Conservation (phyloP, 2,329 filamentous ascomycete species). For the Pseudogymnoascus sp. region DNA sequence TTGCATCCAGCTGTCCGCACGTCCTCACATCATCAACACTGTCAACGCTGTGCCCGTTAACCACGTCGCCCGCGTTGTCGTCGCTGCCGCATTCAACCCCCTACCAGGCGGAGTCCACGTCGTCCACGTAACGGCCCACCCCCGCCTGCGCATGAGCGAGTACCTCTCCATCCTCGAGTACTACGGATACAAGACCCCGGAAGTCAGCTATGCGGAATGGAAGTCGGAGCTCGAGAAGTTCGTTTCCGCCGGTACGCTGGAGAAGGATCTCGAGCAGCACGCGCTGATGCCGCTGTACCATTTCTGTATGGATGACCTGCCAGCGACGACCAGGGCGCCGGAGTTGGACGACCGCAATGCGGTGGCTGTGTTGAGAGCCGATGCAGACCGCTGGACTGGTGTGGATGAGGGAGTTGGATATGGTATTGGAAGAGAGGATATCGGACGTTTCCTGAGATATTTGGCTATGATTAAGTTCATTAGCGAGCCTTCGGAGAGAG, state of each 20-base stretch:
- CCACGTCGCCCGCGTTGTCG: constrained; percentile 74
- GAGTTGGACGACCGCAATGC: constrained; percentile 63
- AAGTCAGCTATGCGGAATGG: constrained; percentile 63
- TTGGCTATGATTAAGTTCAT: constrained; percentile 19
- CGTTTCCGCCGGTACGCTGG: constrained; percentile 43
- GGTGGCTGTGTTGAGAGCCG: constrained; percentile 52
- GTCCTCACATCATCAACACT: constrained; percentile 75
- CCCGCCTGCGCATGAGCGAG: constrained; percentile 68
- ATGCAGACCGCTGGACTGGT: constrained; percentile 35
- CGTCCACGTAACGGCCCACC: constrained; percentile 72
- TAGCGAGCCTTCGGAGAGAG: constrained; percentile 12
- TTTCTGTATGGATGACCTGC: constrained; percentile 60
- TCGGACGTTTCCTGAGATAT: constrained; percentile 19
- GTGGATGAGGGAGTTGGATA: constrained; percentile 18
- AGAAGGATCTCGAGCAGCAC: constrained; percentile 46
- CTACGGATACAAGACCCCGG: constrained; percentile 65
- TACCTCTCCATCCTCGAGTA: constrained; percentile 61
- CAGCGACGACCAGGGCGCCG: constrained; percentile 57
- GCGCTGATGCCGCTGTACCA: constrained; percentile 65
- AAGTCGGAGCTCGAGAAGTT: constrained; percentile 54
- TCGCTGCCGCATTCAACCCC: constrained; percentile 64
- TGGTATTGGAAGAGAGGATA: constrained; percentile 17
- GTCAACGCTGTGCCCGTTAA: constrained; percentile 85
- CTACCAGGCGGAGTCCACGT: constrained; percentile 40
- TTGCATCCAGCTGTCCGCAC: constrained; percentile 67